phyloP scores from a whole-genome alignment of 208 protist genomes.

The Strigomonas culicis region DNA sequence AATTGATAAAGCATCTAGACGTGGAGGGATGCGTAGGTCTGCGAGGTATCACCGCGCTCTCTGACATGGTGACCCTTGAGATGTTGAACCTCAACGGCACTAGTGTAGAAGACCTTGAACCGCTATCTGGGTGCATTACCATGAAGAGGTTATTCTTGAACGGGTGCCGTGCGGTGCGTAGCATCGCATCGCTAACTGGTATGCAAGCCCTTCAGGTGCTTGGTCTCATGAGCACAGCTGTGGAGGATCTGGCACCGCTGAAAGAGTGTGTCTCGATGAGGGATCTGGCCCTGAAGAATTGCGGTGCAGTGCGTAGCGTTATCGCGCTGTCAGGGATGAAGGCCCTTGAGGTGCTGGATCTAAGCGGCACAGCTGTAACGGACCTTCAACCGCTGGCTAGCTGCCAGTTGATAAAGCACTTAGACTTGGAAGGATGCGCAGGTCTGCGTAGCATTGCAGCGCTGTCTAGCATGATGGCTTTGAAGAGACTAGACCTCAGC shows the following conservation, averaged over 20 bases:
- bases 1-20: too few relatives aligned
- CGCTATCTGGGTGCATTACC: neutral
- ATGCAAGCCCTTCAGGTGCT: slow-evolving; percentile 2
- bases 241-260: slow-evolving; percentile 8
- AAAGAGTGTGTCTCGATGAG: neutral
- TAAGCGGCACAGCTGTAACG: slow-evolving; percentile 2
- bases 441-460: neutral
- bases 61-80: neutral
- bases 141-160: slow-evolving; percentile 4
- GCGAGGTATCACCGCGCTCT: neutral
- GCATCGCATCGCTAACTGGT: neutral
- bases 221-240: neutral
- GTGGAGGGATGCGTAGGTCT: slow-evolving; percentile 7
- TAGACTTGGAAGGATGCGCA: slow-evolving; percentile 1
- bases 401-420: too few relatives aligned
- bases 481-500: neutral
- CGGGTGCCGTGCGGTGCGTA: neutral
- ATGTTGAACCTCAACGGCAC: neutral
- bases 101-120: neutral
- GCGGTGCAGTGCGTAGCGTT: neutral
- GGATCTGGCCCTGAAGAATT: neutral
- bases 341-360: neutral
- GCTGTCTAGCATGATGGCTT: neutral
- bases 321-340: neutral
- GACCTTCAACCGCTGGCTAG: neutral